Base-by-base conservation (phyloP, 352 stramenopile genomes). In the Pythium volutum region DNA sequence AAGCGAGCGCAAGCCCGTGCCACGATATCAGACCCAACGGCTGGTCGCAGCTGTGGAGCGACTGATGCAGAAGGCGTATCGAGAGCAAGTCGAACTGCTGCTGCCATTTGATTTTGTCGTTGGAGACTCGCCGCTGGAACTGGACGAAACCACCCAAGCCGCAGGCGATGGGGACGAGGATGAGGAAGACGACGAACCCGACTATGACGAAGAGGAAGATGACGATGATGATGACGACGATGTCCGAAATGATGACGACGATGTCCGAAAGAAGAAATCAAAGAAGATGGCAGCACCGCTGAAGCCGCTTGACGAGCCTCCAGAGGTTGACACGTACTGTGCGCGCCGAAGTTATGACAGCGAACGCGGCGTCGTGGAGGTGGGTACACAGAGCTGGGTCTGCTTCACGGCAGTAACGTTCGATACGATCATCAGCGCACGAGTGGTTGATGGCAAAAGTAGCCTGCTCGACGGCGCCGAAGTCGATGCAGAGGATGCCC, bases 31-130 rank as follows among this genome's bases (percentile, higher is more conserved):
- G 26, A 54, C 15, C 4, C 54, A 62, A 48, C 29, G 36, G 9
- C 42, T 65, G 9, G 70, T 75, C 3, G 59, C 67, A 8, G 76
- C 70, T 1, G 69, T 93, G 3, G 70, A 89, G 23, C 75, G 74
- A 5, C 23, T 93, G 23, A 78, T 81, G 10, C 71, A 85, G 41
- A 93, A 93, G 47, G 84, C 81, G 12, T 77, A 70, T 41, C 77
- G 78, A 18, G 80, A 87, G 29, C 69, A 75, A 39, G 77, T 88
- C 18, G 52, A 66, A 2, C 52, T 93, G 15, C 47, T 88, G 6
- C 54, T 93, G 10, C 81, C 84, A 9, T 65, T 84, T 7, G 81
- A 89, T 50, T 88, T 76, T 53, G 71, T 83, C 23, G 77, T 91
- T 0, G 81, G 84, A 0, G 77, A 88, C 3, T 63, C 55, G 4